Base-by-base conservation (phyloP, 768 basidiomycete genomes). In the Lactarius psammicola region DNA sequence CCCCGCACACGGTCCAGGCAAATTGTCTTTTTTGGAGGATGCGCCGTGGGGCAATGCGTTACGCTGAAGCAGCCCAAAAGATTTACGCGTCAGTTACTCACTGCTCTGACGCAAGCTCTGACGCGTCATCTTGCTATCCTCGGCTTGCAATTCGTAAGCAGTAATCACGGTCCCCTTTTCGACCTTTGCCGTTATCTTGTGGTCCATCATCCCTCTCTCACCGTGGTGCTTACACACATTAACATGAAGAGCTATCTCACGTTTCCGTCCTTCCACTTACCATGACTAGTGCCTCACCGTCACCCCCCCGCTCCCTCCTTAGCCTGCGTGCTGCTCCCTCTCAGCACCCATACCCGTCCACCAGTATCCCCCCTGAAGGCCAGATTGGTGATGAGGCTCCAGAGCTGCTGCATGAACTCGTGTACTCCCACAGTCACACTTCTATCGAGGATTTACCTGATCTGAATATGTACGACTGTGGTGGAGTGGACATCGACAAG, bases 321-420 rank as follows among this genome's bases (percentile, higher is more conserved):
- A 49, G 31, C 8, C 40, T 18, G 15, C 64, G 70, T 30, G 18
- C 63, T 2, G 69, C 73, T 46, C 70, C 72, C 64, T 63, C 73
- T 2, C 75, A 72, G 33, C 46, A 65, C 11, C 64, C 67, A 11
- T 73, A 74, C n/a, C 42, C 71, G 23, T 63, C 66, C 20, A 79
- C 82, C 64, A 75, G 67, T 56, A 71, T 81, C 56, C 71, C 82
- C 7, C 81, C 80, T 1, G 83, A 83, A 31, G 82, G 79, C 13
- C 71, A 76, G 26, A 76, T 84, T 33, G 77, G 77, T 68, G 80
- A 82, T 65, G 80, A 84, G 64, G 74, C 79, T 1, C 75, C 78
- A 0, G 82, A 85, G 62, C 74, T 82, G 20, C 70, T 85, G 18
- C 74, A 80, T 57, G 82, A 83, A 57, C 75, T 83, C 40, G 76